Base-by-base conservation (phyloP, 805 yeast species). In the Pichia gijzeniarum region DNA sequence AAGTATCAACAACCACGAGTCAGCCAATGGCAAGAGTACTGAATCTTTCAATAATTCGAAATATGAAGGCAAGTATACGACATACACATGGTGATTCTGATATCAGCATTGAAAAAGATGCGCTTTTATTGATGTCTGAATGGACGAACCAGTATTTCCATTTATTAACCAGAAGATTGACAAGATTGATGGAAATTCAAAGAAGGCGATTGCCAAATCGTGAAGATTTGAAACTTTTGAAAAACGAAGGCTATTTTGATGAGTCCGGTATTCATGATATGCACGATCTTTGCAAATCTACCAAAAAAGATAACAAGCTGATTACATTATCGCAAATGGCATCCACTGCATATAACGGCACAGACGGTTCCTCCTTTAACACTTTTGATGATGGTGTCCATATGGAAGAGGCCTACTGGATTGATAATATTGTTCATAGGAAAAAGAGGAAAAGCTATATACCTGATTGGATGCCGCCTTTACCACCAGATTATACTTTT, bases 401-500 rank as follows among this genome's bases (percentile, higher is more conserved):
- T 2, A 20, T n/a, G 7, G 35, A 47, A 36, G 30, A 33, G 16
- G 33, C 39, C n/a, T 45, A 35, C 33, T 50, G 53, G 53, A 43
- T 45, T 9, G 53, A 50, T 40, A 38, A 45, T n/a, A 20, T 50
- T 14, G 30, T 47, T 32, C 38, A 38, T 34, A 40, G 51, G 22
- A 41, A 45, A n/a, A 41, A 40, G 62, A 32, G 67, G 13, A 53
- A 66, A 40, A 58, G 61, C 5, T 77, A 77, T 48, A 72, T 86
- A 7, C 95, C 95, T 0, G 58, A 67, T 5, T 89, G 89, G 81
- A 67, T 91, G 54, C 99, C 99, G 0, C 79, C 79, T 12, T 71
- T 91, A 25, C 99, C 99, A 1, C 96, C 98, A 0, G 95, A 88
- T 56, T 95, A 90, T 63, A 91, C 98, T 0, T 91, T 84, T 60